phyloP scores from a whole-genome alignment of 176 grass and related monocot genomes.

The Carex littledalei region DNA sequence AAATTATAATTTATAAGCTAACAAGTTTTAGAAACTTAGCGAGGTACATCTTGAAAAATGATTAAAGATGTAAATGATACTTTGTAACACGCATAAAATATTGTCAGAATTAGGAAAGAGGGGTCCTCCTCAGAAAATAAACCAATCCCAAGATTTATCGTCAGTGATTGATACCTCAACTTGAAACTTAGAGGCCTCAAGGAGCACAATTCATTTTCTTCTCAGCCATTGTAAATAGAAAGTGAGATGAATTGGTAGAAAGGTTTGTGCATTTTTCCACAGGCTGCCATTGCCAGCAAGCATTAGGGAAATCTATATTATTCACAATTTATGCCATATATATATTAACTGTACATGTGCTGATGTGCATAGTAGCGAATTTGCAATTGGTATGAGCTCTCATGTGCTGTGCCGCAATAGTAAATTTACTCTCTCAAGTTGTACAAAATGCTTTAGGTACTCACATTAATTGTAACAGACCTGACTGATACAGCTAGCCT shows the following conservation, averaged over 20 bases:
- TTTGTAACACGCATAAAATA: neutral
- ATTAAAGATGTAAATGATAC: neutral
- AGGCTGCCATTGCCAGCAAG: neutral
- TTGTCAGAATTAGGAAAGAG: neutral
- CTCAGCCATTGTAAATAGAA: neutral
- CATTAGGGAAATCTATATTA: neutral
- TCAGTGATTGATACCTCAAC: slow-evolving; percentile 12
- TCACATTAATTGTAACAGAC: too few relatives aligned
- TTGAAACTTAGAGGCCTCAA: slow-evolving; percentile 28
- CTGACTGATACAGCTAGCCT: too few relatives aligned
- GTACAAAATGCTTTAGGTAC: too few relatives aligned
- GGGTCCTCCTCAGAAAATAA: slow-evolving; percentile 20
- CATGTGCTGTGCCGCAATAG: too few relatives aligned
- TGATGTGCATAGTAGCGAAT: too few relatives aligned
- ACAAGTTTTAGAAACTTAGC: too few relatives aligned
- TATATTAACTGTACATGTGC: too few relatives aligned
- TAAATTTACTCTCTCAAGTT: too few relatives aligned
- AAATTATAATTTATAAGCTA: too few relatives aligned
- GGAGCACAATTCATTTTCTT: slow-evolving; percentile 39
- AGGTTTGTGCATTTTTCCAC: neutral
- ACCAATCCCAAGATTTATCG: slow-evolving; percentile 13
- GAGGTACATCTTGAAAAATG: neutral
- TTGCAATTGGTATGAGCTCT: too few relatives aligned
- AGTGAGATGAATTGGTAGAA: neutral
- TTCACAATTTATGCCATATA: too few relatives aligned